Base-by-base conservation (phyloP, 371 early-diverging fungal genomes). In the Cokeromyces recurvatus region DNA sequence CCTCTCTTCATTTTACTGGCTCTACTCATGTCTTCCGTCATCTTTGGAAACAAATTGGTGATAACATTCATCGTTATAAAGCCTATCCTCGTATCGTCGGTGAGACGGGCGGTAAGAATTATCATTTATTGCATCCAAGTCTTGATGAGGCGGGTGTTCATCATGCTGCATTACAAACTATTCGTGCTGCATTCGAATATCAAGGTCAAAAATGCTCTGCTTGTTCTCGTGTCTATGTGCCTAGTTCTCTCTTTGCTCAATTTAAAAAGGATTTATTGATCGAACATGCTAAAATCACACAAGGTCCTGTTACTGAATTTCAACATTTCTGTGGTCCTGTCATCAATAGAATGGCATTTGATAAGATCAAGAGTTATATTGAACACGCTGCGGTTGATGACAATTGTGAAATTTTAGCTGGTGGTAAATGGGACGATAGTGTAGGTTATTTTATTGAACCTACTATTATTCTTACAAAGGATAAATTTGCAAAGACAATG, bases 21-120 rank as follows among this genome's bases (percentile, higher is more conserved):
- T 88, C 89, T 46, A 96, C 97, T 37, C 65, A 70, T 40, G 94
- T 98, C 27, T 98, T 98, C 84, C 90, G 90, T 70, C 71, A 82
- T 57, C 74, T 98, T 65, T 97, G 96, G 96, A 78, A 85, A 69
- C 77, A 89, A 54, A 92, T 96, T 58, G 91, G 86, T 46, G 76
- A 85, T 63, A 95, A 95, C 78, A 82, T 97, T 42, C 87, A 94
- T 50, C 76, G 57, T 38, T 97, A 96, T 81, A 79, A 79, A 66
- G 81, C 85, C 44, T 98, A 94, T 66, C 98, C 98, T 39, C 90
- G 98, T 64, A 87, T 96, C 41, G 97, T 97, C 23, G 98, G 97
- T 58, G 98, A 96, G 69, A 96, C 97, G 32, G 97, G 97, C 62
- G 97, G 97, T 50, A 98, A 98, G 83, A 98, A 97, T 83, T 94